Percentiles rank a stretch among this genome's conserved stretches.
Conservation (phyloP, 2,329 filamentous ascomycete species). For the Neobulgaria alba region DNA sequence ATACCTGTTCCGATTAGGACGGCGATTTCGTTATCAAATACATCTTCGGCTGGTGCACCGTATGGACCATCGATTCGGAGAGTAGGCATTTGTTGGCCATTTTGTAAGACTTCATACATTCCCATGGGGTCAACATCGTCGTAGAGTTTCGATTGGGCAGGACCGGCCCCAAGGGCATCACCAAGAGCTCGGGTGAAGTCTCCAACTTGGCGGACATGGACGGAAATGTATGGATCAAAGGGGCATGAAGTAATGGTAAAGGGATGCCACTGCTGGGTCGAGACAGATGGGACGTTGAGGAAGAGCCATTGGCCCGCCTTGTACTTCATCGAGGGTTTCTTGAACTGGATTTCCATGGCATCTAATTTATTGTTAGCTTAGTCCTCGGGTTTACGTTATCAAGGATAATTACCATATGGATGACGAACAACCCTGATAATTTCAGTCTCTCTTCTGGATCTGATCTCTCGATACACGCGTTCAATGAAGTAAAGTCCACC, state of each 20-base stretch:
- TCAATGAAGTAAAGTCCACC: conserved; percentile 81
- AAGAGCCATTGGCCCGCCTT: conserved; percentile 98
- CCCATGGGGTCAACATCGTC: conserved; percentile 85
- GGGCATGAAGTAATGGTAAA: conserved; percentile 99
- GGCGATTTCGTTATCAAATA: conserved; percentile 87
- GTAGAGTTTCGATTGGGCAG: conserved; percentile 80
- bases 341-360: conserved; percentile 94
- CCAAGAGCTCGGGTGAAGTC: conserved; percentile 94
- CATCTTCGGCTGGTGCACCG: conserved; percentile 92
- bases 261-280: conserved; percentile 90
- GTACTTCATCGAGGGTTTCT: conserved; percentile 94
- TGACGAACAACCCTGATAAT: conserved; percentile 93
- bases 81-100: conserved; percentile 83
- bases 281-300: conserved; percentile 84
- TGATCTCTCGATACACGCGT: conserved; percentile 83
- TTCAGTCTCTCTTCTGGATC: conserved; percentile 71
- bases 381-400: not conserved
- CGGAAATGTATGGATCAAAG: conserved; percentile 86
- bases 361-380: conserved; percentile 43
- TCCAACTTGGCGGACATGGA: conserved; percentile 92
- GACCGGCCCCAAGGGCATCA: conserved; percentile 86
- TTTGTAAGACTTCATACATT: conserved; percentile 95
- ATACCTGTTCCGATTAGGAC: conserved; percentile 82
- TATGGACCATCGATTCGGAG: conserved; percentile 93
- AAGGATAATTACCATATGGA: conserved; percentile 66